phyloP scores from a whole-genome alignment of 208 protist species.

The Acanthamoeba triangularis region DNA sequence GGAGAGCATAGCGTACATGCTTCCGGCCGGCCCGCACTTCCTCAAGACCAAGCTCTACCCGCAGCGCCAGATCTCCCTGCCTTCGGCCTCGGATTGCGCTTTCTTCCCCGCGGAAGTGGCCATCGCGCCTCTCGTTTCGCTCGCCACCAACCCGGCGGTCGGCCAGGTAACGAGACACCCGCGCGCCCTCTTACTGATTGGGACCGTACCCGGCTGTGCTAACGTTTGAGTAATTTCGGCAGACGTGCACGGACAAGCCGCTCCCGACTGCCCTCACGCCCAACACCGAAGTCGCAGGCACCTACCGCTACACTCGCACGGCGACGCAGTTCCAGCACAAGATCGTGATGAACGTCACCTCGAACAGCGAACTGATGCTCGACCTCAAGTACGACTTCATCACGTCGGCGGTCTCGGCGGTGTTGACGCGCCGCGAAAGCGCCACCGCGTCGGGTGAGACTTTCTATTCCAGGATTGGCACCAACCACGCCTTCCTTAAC shows the following conservation, averaged over 20 bases:
- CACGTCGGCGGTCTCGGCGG: not conserved
- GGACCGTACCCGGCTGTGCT: not conserved
- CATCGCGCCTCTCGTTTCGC: not conserved
- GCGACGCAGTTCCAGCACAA: not conserved
- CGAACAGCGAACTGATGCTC: not conserved
- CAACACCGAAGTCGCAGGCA: not conserved
- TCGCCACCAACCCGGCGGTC: conserved; percentile 30
- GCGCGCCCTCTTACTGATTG: not conserved
- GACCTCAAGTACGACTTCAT: conserved; percentile 69
- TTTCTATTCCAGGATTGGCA: conserved; percentile 35
- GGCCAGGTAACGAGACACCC: conserved; percentile 35
- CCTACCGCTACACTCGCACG: not conserved
- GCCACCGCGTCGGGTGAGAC: not conserved
- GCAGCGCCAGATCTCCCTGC: conserved; percentile 28
- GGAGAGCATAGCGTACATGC: conserved; percentile 58
- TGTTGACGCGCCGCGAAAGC: conserved; percentile 15
- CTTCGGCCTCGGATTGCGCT: not conserved
- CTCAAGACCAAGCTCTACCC: conserved; percentile 58
- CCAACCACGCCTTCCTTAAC: conserved; percentile 69
- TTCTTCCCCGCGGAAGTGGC: conserved; percentile 27
- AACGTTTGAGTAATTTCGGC: not conserved
- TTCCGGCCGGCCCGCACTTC: not conserved
- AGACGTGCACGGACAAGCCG: not conserved
- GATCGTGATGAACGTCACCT: conserved; percentile 30
- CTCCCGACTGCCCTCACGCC: not conserved